phyloP scores from a whole-genome alignment of 495 filamentous ascomycete genomes.

The Clohesyomyces aquaticus region DNA sequence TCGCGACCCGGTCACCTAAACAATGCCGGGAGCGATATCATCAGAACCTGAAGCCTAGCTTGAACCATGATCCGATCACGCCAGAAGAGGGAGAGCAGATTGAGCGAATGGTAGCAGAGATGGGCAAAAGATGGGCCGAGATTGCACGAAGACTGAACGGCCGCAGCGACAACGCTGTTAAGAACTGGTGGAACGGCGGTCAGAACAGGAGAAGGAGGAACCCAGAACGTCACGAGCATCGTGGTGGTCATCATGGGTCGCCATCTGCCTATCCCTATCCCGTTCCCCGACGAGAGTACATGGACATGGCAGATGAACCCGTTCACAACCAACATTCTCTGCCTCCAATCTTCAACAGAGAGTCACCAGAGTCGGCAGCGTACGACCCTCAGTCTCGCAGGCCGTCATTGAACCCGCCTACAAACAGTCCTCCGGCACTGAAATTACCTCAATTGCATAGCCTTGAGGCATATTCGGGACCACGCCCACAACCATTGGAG shows the following conservation, averaged over 20 bases:
- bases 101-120: conserved; percentile 75
- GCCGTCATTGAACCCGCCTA: conserved; percentile 30
- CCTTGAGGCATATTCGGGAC: conserved; percentile 33
- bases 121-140: conserved; percentile 93
- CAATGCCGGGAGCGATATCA: conserved; percentile 96
- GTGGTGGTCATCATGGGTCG: conserved; percentile 11
- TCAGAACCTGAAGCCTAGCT: conserved; percentile 88
- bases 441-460: conserved; percentile 28
- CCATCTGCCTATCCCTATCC: conserved; percentile 30
- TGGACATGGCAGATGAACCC: conserved; percentile 6
- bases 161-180: conserved; percentile 95
- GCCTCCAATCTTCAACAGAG: conserved; percentile 22
- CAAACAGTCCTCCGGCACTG: conserved; percentile 19
- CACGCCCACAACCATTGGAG: conserved; percentile 46
- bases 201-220: conserved; percentile 67
- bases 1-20: conserved; percentile 83
- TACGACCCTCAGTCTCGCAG: conserved; percentile 30
- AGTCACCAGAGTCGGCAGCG: conserved; percentile 10
- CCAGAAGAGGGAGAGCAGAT: conserved; percentile 84
- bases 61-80: conserved; percentile 92
- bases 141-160: conserved; percentile 85
- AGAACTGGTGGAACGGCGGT: conserved; percentile 99
- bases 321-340: conserved; percentile 11
- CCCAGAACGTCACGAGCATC: conserved; percentile 26
- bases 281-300: background rate